These are phyloP conservation scores for Fistulinella prunicolor DNA, from an alignment of 768 basidiomycete species.

Conservation along the genomic window DNA sequence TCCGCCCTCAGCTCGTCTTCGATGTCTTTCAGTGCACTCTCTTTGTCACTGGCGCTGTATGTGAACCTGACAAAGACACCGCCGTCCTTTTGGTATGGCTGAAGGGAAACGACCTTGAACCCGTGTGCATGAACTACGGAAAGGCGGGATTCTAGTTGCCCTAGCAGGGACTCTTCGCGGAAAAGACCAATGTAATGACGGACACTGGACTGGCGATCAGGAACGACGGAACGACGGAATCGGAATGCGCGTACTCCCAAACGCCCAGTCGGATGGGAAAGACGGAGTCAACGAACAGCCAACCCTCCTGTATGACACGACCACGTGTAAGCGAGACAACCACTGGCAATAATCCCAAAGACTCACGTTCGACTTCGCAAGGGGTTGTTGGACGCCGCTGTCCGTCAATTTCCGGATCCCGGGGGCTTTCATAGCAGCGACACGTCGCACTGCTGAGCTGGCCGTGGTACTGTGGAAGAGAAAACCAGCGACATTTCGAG, in stretches of 20 bases:
- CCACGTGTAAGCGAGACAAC: conserved; percentile 5
- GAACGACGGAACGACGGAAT: not conserved
- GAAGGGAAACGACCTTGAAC: conserved; percentile 60
- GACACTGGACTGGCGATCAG: conserved; percentile 40
- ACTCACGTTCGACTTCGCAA: conserved; percentile 18
- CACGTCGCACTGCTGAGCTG: conserved; percentile 4
- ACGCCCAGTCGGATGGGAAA: conserved; percentile 69
- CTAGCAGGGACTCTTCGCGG: conserved; percentile 57
- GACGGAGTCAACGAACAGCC: conserved; percentile 74
- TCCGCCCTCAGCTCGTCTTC: conserved; percentile 46
- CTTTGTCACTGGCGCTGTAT: conserved; percentile 43
- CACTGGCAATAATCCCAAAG: conserved; percentile 7
- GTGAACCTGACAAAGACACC: conserved; percentile 79
- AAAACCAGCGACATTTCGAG: conserved; percentile 9
- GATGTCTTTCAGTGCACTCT: conserved; percentile 45
- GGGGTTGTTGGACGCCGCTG: not conserved
- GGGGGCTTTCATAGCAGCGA: not conserved
- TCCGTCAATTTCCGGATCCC: conserved; percentile 9
- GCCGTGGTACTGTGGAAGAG: not conserved
- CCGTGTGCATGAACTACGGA: conserved; percentile 49
- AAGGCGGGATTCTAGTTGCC: conserved; percentile 45
- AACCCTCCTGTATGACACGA: conserved; percentile 41
- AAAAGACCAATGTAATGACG: conserved; percentile 63
- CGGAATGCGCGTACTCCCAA: conserved; percentile 60
- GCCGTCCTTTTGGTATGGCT: conserved; percentile 75